phyloP scores from a whole-genome alignment of 176 grass and related monocot species.

The Pharus latifolius region DNA sequence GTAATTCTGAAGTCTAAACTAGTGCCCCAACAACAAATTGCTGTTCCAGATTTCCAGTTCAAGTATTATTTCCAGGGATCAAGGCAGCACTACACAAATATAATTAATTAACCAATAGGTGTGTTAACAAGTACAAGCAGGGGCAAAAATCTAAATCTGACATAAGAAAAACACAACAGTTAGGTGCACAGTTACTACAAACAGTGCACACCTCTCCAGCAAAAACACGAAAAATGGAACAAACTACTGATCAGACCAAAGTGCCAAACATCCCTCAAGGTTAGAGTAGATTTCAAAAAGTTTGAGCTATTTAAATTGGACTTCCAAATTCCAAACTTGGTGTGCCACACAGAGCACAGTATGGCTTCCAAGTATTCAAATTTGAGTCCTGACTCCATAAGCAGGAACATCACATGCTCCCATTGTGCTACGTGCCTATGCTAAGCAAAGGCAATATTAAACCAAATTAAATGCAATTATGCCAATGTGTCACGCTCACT shows the following conservation, averaged over 20 bases:
- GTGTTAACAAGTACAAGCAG: not conserved
- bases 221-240: not conserved
- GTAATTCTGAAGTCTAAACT: not conserved
- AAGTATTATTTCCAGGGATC: not conserved
- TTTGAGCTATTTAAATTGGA: no score
- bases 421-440: no score
- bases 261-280: not conserved
- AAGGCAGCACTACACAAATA: not conserved
- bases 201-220: not conserved
- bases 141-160: not conserved
- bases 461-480: not conserved
- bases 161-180: not conserved
- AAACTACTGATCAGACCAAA: not conserved
- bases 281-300: not conserved
- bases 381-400: not conserved
- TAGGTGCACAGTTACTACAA: not conserved
- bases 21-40: not conserved
- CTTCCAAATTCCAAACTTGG: not conserved
- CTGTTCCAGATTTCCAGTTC: not conserved
- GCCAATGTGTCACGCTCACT: not conserved
- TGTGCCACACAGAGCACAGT: not conserved
- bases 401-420: not conserved
- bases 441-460: no score
- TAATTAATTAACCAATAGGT: not conserved
- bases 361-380: slow-evolving; percentile 32